Evolutionary conservation across 768 basidiomycete species (phyloP).

Genomic region (Saitozyma podzolica): DNA sequence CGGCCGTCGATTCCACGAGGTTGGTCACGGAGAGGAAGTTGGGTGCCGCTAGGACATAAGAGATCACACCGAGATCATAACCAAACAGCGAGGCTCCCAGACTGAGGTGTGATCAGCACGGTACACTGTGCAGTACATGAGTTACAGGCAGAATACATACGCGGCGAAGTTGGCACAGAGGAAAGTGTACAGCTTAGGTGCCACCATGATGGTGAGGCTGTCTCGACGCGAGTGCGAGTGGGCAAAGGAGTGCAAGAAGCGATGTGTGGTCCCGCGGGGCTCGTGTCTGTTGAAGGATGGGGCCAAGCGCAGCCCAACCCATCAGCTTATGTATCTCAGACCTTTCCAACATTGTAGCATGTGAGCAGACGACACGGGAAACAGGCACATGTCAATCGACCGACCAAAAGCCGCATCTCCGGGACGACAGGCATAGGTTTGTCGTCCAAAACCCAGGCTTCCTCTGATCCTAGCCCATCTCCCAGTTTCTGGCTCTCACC

Average conservation of each 20-base stretch:
- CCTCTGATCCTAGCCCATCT: background rate
- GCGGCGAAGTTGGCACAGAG: slow-evolving; percentile 44
- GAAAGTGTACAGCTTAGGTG: slow-evolving; percentile 38
- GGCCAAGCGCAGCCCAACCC: background rate
- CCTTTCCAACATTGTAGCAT: background rate
- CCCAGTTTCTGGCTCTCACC: background rate
- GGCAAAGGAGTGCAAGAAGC: background rate
- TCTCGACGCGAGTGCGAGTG: slow-evolving; percentile 6
- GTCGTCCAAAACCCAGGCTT: background rate
- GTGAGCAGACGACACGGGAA: background rate
- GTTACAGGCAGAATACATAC: slow-evolving; percentile 10
- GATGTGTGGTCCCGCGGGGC: background rate
- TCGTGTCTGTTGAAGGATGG: background rate
- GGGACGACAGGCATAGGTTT: too few relatives aligned
- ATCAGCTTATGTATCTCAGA: background rate
- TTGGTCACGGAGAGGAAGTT: slow-evolving; percentile 28
- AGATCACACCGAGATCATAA: slow-evolving; percentile 49
- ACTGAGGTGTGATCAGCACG: background rate
- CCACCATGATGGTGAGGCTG: slow-evolving; percentile 9
- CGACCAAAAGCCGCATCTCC: background rate
- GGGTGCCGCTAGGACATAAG: slow-evolving; percentile 41
- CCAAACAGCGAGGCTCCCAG: slow-evolving; percentile 39
- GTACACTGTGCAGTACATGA: background rate
- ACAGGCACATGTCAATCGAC: background rate
- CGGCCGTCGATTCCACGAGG: slow-evolving; percentile 8